These are phyloP conservation scores for Colletotrichum sp. DNA, from an alignment of 2,329 filamentous ascomycete genomes.

Conservation along the genomic window DNA sequence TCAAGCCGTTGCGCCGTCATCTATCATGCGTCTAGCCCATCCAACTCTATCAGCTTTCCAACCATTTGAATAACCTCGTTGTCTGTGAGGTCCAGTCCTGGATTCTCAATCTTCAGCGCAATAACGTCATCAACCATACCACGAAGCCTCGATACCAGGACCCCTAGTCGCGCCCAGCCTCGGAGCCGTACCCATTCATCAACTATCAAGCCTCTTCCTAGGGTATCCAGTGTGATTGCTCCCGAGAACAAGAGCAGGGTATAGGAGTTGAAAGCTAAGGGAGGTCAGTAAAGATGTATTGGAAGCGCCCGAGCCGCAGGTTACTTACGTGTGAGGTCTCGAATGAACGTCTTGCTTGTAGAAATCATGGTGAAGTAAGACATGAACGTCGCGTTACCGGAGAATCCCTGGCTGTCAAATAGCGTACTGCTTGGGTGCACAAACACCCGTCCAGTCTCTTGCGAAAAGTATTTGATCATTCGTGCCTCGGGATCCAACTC, in stretches of 20 bases:
- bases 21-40: conserved; percentile 75
- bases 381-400: conserved; percentile 77
- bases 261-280: conserved; percentile 82
- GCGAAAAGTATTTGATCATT: conserved; percentile 91
- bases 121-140: conserved; percentile 88
- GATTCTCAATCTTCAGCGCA: conserved; percentile 80
- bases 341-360: conserved; percentile 89
- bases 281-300: neutral
- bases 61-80: conserved; percentile 79
- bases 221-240: conserved; percentile 81
- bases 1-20: neutral
- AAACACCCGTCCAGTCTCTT: conserved; percentile 86
- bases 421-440: conserved; percentile 89
- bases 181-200: conserved; percentile 88
- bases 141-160: conserved; percentile 81
- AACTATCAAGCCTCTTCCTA: conserved; percentile 84
- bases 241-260: conserved; percentile 88
- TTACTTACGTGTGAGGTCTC: conserved; percentile 83
- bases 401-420: conserved; percentile 82
- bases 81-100: conserved; percentile 60
- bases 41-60: conserved; percentile 82
- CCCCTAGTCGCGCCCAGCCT: conserved; percentile 94
- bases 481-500: conserved; percentile 91
- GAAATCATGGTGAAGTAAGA: conserved; percentile 92
- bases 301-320: neutral